Evolutionary conservation across 768 basidiomycete genomes (phyloP).

Genomic region (Ephemerocybe angulata): DNA sequence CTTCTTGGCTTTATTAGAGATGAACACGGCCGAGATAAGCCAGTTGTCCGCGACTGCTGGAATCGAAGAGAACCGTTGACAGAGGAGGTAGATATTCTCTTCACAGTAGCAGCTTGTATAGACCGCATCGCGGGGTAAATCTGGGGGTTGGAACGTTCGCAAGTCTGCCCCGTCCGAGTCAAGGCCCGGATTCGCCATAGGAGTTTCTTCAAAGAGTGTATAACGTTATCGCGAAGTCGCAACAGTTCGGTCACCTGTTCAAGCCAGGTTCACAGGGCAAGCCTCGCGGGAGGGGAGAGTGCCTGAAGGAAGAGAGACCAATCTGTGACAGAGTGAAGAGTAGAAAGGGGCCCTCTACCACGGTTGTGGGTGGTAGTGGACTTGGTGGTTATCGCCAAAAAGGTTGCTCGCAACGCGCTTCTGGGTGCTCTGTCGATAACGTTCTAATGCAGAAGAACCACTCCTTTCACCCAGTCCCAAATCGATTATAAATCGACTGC

Average conservation of each 20-base stretch:
- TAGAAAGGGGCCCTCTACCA: too few species aligned
- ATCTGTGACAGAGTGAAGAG: not conserved
- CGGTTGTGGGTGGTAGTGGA: not conserved
- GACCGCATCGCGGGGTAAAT: conserved; percentile 33
- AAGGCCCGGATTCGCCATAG: too few species aligned
- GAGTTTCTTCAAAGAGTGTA: too few species aligned
- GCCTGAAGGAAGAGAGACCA: not conserved
- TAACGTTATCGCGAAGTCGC: too few species aligned
- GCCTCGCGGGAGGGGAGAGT: conserved; percentile 1
- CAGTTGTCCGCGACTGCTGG: conserved; percentile 32
- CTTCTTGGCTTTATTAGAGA: conserved; percentile 60
- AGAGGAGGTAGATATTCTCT: conserved; percentile 68
- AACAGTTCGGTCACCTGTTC: too few species aligned
- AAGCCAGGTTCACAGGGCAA: not conserved
- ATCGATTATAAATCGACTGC: not conserved
- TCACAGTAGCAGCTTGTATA: conserved; percentile 70
- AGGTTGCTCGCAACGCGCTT: not conserved
- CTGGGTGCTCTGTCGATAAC: too few species aligned
- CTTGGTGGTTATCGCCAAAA: not conserved
- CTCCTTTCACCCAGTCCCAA: not conserved
- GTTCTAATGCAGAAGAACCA: not conserved
- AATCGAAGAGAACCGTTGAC: conserved; percentile 35
- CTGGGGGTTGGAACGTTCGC: not conserved
- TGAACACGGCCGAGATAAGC: conserved; percentile 56
- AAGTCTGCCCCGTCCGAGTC: too few species aligned